Base-by-base conservation (phyloP, 1,284 basidiomycete genomes). In the Rhodotorula sp. region DNA sequence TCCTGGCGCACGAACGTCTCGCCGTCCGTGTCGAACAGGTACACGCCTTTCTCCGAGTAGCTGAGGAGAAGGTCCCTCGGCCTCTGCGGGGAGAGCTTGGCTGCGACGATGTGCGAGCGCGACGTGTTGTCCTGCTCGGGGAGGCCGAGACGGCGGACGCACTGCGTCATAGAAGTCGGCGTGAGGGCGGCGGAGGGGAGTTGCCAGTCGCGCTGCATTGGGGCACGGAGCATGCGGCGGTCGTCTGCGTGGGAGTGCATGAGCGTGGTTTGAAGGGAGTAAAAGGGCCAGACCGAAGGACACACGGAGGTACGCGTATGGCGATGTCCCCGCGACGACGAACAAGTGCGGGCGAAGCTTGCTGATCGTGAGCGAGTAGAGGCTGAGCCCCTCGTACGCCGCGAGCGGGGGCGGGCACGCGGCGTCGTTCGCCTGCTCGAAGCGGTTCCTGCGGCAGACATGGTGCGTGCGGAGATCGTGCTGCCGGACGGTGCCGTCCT, bases 131-230 rank as follows among this genome's bases (percentile, higher is more conserved):
- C 44, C 19, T 29, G n/a, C n/a, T 51, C 50, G n/a, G 76, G 68
- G 57, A 91, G 83, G 21, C 91, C 92, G 79, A 97, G 92, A 44
- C 90, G 87, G 64, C 94, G 86, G 13, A 97, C 92, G 79, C 94
- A 96, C 53, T 90, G 89, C 4, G 90, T 90, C 51, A 86, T 81
- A 10, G 44, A 57, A n/a, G 63, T 17, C 12, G 63, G 48, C 21
- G 41, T 22, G n/a, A 36, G 27, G 1, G 48, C 15, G 29, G 46
- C 19, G 37, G 54, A 39, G 8, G 58, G 10, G 19, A 87, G 82
- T 7, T 91, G 92, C 91, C 92, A 94, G 77, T 92, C 88, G 91
- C 81, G 64, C 87, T 85, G 66, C 51, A 54, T 55, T 25, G 56
- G 13, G 13, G 88, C 86, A 15, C 88, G 87, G 27, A 87, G 82